Evolutionary conservation across 2,329 filamentous ascomycete species (phyloP), one percentile per base, ranked within the genome.

Genomic region (Colletotrichum liaoningense): DNA sequence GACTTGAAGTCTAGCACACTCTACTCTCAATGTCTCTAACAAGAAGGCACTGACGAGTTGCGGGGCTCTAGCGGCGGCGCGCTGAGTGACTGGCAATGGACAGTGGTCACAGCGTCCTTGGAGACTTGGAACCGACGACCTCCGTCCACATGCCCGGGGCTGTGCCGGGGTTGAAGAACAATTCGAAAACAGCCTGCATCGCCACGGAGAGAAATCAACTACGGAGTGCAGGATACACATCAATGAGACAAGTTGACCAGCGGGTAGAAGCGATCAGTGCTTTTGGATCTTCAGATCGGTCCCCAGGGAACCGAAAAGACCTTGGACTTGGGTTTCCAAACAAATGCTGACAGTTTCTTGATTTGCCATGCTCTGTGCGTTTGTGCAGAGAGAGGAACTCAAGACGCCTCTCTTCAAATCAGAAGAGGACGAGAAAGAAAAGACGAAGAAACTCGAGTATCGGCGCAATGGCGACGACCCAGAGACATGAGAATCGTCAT

Each of bases 311-410:
- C 33, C 24, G 56, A 55, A 49, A 67, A 22, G 28, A 22, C 35
- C 8, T n/a, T 55, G n/a, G 55, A 63, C 24, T 46, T 52, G 16
- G 5, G 2, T 57, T 38, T 33, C 26, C 35, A 22, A 19, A 30
- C 26, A 16, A 57, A 19, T 33, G 35, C 63, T 59, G 54, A 24
- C 35, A 67, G 26, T 42, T 67, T 46, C 24, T 67, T 65, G 54
- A 49, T 11, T 33, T 49, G n/a, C 19, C 63, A 42, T 64, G 38
- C 59, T 58, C 59, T 63, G 59, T 64, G 58, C 59, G 59, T 38
- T 11, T 30, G 24, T 58, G 35, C 33, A 55, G 12, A 67, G 12
- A 38, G 12, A 55, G 35, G 24, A 24, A 59, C 26, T 49, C 26
- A 35, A 49, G 19, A 33, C 55, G 55, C 35, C 35, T 46, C 54